Evolutionary conservation across 352 stramenopile species (phyloP).

Genomic region (Globisporangium recalcitrans): DNA sequence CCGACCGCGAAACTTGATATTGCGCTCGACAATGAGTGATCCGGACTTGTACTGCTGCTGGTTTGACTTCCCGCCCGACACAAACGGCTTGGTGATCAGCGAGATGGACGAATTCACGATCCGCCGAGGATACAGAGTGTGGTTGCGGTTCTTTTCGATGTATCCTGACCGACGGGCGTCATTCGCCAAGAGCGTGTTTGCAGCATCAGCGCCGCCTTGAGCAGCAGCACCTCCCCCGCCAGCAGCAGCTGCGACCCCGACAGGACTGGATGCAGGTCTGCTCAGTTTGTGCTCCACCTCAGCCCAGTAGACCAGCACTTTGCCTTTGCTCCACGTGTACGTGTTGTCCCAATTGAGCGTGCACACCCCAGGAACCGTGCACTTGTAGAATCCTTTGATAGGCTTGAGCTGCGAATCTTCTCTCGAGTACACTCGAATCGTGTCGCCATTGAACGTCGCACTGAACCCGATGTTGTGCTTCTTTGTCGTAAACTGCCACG

Average conservation of each 20-base stretch:
- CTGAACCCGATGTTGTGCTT: slow-evolving; percentile 83
- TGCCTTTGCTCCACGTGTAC: slow-evolving; percentile 77
- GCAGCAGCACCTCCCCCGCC: background rate
- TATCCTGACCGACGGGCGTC: slow-evolving; percentile 49
- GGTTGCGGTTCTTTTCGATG: slow-evolving; percentile 59
- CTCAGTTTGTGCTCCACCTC: slow-evolving; percentile 44
- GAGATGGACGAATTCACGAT: slow-evolving; percentile 73
- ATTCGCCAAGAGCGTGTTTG: background rate
- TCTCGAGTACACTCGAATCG: slow-evolving; percentile 56
- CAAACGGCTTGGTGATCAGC: slow-evolving; percentile 66
- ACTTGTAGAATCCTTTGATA: slow-evolving; percentile 62
- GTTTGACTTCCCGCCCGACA: slow-evolving; percentile 20
- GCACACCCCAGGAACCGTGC: slow-evolving; percentile 38
- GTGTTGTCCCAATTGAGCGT: slow-evolving; percentile 80
- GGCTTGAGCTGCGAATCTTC: slow-evolving; percentile 59
- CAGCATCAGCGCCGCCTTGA: background rate
- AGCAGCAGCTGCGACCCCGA: background rate
- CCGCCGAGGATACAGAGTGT: slow-evolving; percentile 50
- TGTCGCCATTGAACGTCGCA: slow-evolving; percentile 58
- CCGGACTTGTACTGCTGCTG: slow-evolving; percentile 38
- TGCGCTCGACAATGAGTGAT: slow-evolving; percentile 63
- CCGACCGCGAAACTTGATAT: slow-evolving; percentile 59
- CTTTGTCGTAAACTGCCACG: slow-evolving; percentile 73
- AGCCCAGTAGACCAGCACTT: slow-evolving; percentile 72
- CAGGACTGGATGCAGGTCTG: background rate